Evolutionary conservation across 2,329 filamentous ascomycete genomes (phyloP), one percentile per base, ranked within the genome.

Genomic region (Fusarium begoniae): DNA sequence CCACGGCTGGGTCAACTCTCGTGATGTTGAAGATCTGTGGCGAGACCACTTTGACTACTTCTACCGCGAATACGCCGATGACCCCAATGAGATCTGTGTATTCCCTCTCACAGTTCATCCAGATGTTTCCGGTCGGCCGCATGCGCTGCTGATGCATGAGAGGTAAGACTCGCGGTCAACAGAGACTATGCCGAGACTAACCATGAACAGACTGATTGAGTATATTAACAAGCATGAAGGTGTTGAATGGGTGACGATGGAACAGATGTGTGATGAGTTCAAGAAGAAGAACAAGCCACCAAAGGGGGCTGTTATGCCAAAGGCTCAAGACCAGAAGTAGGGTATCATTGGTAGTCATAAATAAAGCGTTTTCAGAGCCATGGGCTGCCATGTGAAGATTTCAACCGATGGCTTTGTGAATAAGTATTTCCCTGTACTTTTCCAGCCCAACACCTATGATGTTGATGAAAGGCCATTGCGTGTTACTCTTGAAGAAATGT

Each of bases 51-150:
- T 92, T 67, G 87, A 91, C 75, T 94, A 94, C 81, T 94, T 93
- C 77, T 94, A 94, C 79, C 85, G 92, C 35, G 91, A 94, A 14
- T 37, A 47, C 8, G 65, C 65, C 2, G 66, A 69, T 22, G 64
- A 69, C 10, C 57, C 56, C 80, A 92, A 93, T 71, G 92, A 94
- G 75, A 91, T 93, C 75, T 94, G 94, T 70, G 88, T 94, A 59
- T 94, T 94, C 75, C 92, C 93, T 0, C 92, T 94, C 81, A 94
- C 92, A 1, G 91, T 94, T 41, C 92, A 94, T 80, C 93, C 92
- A 0, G 92, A 94, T 77, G 90, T 93, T 0, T 91, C 88, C 7
- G 93, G 93, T 1, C 86, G 91, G 24, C 92, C 92, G 2, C 92
- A 94, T 81, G 92, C 90, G 1, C 76, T 94, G 35, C 83, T 93